Conservation (phyloP, 352 stramenopile species). For the Paralagenidium karlingii region DNA sequence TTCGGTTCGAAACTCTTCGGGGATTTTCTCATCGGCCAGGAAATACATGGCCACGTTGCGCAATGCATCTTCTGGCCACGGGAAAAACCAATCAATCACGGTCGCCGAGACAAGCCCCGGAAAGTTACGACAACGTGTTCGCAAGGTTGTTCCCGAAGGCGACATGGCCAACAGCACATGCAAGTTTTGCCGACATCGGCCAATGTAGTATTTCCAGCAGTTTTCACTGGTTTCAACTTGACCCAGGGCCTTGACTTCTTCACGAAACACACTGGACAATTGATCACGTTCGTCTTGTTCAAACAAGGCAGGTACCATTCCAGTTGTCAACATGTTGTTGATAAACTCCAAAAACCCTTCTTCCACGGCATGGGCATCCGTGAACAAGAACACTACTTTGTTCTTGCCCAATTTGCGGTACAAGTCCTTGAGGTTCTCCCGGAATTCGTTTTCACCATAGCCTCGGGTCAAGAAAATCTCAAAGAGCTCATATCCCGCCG, state of each 20-base stretch:
- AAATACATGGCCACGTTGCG: constrained; percentile 90
- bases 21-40: constrained; percentile 83
- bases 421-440: constrained; percentile 90
- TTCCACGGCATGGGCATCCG: constrained; percentile 90
- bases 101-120: constrained; percentile 87
- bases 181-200: constrained; percentile 88
- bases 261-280: constrained; percentile 66
- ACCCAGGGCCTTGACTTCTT: constrained; percentile 81
- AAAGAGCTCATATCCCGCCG: constrained; percentile 90
- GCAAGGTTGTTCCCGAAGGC: constrained; percentile 86
- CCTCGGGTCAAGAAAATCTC: constrained; percentile 89
- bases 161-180: constrained; percentile 93
- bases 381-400: constrained; percentile 93
- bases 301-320: constrained; percentile 89
- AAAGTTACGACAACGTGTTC: constrained; percentile 92
- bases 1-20: constrained; percentile 67
- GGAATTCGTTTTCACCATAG: constrained; percentile 90
- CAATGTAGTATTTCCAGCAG: constrained; percentile 91
- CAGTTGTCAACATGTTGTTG: constrained; percentile 96
- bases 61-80: constrained; percentile 90
- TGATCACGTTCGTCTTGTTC: constrained; percentile 87
- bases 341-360: constrained; percentile 95
- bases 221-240: constrained; percentile 88
- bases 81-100: constrained; percentile 96
- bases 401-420: constrained; percentile 82